Base-by-base conservation (phyloP, 2,329 filamentous ascomycete species). In the Aaosphaeria pasadenensis region DNA sequence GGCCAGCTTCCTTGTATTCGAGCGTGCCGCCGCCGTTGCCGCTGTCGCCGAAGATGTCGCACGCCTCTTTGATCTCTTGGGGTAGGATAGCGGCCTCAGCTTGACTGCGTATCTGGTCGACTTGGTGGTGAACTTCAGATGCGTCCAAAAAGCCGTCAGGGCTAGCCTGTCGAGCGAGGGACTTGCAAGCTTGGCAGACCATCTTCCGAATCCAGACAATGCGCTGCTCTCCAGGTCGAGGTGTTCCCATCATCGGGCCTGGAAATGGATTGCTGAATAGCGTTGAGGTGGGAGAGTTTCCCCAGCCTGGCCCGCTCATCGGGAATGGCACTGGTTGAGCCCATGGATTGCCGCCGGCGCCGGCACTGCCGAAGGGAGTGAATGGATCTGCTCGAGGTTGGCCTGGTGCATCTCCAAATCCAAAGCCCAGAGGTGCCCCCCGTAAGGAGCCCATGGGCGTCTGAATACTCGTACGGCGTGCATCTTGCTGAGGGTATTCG, bases 1-100 rank as follows among this genome's bases (percentile, higher is more conserved):
- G 55, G 4, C 70, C 74, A 43, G 83, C 80, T 36, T 79, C 77
- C 51, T 79, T 81, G 53, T 88, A 78, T 32, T 88, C 84, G 63
- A 99, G 95, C 29, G 81, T 86, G n/a, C 94, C 94, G 40, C 92
- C 92, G 41, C 94, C 94, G 60, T 97, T 66, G 50, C 86, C 83
- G 2, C 76, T 67, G 60, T 87, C 95, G 48, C 94, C 94, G 66
- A 96, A 89, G 1, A 92, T 96, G 60, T 97, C 92, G 67, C 89
- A 94, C 49, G 95, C 86, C 48, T 88, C 84, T 36, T 92, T 78
- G 58, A 97, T 78, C 60, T 96, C 91, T 29, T 77, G 78, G 62
- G 76, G 83, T 69, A 55, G 77, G 68, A 76, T 83, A 59, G 74
- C 65, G 29, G 77, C 70, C 49, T 86, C 81, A 46, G 77, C 77